phyloP scores from a whole-genome alignment of 2,329 filamentous ascomycete species.

The Fusarium vanettenii region DNA sequence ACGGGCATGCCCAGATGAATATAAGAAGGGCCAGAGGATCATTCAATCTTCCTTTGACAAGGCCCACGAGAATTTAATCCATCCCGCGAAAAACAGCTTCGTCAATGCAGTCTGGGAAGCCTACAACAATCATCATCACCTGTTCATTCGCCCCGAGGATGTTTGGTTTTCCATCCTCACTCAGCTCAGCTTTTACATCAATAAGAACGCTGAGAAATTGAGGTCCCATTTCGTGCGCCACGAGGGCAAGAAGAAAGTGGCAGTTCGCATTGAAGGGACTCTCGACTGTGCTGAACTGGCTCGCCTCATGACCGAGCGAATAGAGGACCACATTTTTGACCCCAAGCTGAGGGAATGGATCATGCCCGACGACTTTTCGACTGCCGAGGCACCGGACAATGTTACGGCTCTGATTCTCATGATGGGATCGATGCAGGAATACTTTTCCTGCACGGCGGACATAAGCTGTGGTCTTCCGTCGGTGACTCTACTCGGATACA shows the following conservation, averaged over 20 bases:
- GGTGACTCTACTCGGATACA: slow-evolving; percentile 62
- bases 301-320: neutral
- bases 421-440: slow-evolving; percentile 58
- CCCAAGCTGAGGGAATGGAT: slow-evolving; percentile 42
- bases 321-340: neutral
- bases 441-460: no score
- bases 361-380: slow-evolving; percentile 61
- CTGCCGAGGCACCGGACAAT: slow-evolving; percentile 58
- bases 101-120: slow-evolving; percentile 52
- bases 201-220: slow-evolving; percentile 58
- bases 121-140: slow-evolving; percentile 57
- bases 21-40: neutral
- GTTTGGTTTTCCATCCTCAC: slow-evolving; percentile 64
- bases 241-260: slow-evolving; percentile 4
- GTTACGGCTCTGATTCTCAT: slow-evolving; percentile 59
- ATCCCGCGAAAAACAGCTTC: slow-evolving; percentile 49
- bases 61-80: neutral
- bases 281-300: neutral
- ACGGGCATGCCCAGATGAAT: neutral
- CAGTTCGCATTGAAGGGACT: neutral
- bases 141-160: slow-evolving; percentile 63
- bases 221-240: slow-evolving; percentile 35
- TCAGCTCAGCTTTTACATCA: slow-evolving; percentile 60
- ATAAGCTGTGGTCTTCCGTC: slow-evolving; percentile 61
- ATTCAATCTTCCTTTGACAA: neutral